Evolutionary conservation across 108 stramenopile genomes (phyloP).

Genomic region (Fistulifera pelliculosa): DNA sequence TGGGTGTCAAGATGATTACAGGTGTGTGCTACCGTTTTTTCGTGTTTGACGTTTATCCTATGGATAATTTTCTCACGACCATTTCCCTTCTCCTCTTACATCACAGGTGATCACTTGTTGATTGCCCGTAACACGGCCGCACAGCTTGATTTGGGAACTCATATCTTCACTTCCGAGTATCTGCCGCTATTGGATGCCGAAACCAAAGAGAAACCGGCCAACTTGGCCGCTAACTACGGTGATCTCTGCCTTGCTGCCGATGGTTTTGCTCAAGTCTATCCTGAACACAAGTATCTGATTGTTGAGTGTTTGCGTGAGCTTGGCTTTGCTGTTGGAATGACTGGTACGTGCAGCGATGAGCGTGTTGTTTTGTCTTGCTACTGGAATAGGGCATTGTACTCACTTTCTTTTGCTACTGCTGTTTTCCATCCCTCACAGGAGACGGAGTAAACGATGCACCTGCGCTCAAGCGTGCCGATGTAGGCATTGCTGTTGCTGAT

Average conservation of each 20-base stretch:
- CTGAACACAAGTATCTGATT: slow-evolving; percentile 77
- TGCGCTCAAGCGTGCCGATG: slow-evolving; percentile 63
- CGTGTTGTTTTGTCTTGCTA: too few species aligned
- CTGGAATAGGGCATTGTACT: background rate
- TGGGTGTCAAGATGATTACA: slow-evolving; percentile 84
- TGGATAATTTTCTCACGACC: background rate
- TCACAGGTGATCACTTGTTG: slow-evolving; percentile 73
- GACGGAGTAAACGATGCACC: slow-evolving; percentile 79
- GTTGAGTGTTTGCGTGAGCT: slow-evolving; percentile 47
- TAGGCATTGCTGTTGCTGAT: slow-evolving; percentile 65
- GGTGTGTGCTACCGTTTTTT: slow-evolving; percentile 17
- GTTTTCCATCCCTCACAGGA: slow-evolving; percentile 34
- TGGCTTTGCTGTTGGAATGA: slow-evolving; percentile 17
- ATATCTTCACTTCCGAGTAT: slow-evolving; percentile 33
- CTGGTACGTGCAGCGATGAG: background rate
- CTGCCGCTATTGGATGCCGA: slow-evolving; percentile 36
- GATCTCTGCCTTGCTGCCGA: slow-evolving; percentile 39
- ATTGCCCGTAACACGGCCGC: slow-evolving; percentile 69
- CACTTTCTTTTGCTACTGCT: background rate
- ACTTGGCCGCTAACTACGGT: slow-evolving; percentile 21
- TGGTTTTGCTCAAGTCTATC: slow-evolving; percentile 76
- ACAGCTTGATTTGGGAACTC: slow-evolving; percentile 45
- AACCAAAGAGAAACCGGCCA: slow-evolving; percentile 32
- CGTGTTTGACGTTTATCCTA: background rate
- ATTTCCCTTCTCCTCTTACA: background rate